phyloP scores from a whole-genome alignment of 345 rosid genomes.

The Gossypium rotundifolium region DNA sequence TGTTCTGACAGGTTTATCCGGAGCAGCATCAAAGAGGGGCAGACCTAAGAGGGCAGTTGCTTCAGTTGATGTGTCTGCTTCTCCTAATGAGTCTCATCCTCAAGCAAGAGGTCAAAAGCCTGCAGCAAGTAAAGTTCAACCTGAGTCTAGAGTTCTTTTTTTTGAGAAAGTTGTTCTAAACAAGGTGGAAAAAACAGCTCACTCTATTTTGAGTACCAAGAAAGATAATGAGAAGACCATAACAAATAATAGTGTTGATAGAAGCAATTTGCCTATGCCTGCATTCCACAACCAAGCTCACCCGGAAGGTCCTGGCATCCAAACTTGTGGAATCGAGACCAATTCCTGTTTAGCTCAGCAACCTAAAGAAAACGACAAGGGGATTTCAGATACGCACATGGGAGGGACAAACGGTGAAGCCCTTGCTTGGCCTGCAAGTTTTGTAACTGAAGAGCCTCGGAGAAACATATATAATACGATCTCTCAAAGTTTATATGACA shows the following conservation, averaged over 20 bases:
- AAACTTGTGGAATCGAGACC: background rate
- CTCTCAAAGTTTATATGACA: conserved; percentile 17
- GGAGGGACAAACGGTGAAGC: conserved; percentile 9
- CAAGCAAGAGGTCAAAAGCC: conserved; percentile 23
- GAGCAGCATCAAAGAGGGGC: conserved; percentile 27
- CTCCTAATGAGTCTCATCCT: conserved; percentile 21
- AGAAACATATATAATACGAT: conserved; percentile 14
- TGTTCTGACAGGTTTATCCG: conserved; percentile 12
- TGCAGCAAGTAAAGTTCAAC: conserved; percentile 15
- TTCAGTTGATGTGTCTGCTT: conserved; percentile 19
- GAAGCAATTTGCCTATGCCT: conserved; percentile 11
- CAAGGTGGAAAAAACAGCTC: conserved; percentile 21
- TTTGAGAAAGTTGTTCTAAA: conserved; percentile 22
- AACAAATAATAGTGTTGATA: conserved; percentile 5
- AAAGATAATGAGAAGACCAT: conserved; percentile 18
- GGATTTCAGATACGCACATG: conserved; percentile 3
- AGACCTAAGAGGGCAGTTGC: conserved; percentile 29
- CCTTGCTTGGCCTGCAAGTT: conserved; percentile 17
- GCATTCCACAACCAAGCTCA: conserved; percentile 22
- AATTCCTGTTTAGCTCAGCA: conserved; percentile 15
- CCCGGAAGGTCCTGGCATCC: conserved; percentile 13
- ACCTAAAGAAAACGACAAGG: conserved; percentile 10
- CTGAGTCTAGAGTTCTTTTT: conserved; percentile 12
- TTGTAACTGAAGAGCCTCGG: conserved; percentile 15
- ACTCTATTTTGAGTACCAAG: conserved; percentile 7